A percentile compares a stretch with the other conserved stretches of the same genome.
phyloP scores from a whole-genome alignment of 306 rosid species.

The Cyclanthera cordifolia region DNA sequence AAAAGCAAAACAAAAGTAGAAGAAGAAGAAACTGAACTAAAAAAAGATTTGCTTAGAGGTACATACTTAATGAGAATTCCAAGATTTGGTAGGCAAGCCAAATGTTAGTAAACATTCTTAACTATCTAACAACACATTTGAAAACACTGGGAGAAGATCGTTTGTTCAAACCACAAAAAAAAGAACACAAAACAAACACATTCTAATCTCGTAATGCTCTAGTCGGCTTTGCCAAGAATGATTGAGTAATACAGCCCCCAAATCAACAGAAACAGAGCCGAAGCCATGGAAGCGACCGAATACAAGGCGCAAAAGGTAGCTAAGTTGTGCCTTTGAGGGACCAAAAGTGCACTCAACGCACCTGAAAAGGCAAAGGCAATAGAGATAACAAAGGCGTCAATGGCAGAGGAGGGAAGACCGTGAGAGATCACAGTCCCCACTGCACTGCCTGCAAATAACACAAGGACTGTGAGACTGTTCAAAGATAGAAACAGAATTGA shows the following conservation, averaged over 20 bases:
- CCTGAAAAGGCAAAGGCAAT: slow-evolving; percentile 23
- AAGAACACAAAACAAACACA: background rate
- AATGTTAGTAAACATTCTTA: background rate
- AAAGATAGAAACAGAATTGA: slow-evolving; percentile 1
- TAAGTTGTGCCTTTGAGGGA: background rate
- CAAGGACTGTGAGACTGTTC: slow-evolving; percentile 18
- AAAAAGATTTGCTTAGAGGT: background rate
- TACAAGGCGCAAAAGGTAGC: slow-evolving; percentile 15
- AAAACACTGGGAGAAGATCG: background rate
- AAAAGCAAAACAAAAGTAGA: too few species aligned
- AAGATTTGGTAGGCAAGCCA: background rate
- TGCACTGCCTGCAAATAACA: slow-evolving; percentile 23
- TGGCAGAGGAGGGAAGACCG: slow-evolving; percentile 9
- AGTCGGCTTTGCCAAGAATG: background rate
- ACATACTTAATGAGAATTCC: background rate
- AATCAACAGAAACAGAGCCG: slow-evolving; percentile 20
- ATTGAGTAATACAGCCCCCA: slow-evolving; percentile 13
- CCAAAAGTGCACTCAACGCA: slow-evolving; percentile 22
- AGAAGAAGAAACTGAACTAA: background rate
- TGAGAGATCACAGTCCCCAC: background rate
- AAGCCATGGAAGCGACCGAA: slow-evolving; percentile 25
- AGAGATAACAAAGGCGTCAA: slow-evolving; percentile 27
- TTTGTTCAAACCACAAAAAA: background rate
- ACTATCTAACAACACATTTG: background rate
- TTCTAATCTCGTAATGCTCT: background rate